Conservation (phyloP, 306 rosid species). For the Sechiopsis laciniata region DNA sequence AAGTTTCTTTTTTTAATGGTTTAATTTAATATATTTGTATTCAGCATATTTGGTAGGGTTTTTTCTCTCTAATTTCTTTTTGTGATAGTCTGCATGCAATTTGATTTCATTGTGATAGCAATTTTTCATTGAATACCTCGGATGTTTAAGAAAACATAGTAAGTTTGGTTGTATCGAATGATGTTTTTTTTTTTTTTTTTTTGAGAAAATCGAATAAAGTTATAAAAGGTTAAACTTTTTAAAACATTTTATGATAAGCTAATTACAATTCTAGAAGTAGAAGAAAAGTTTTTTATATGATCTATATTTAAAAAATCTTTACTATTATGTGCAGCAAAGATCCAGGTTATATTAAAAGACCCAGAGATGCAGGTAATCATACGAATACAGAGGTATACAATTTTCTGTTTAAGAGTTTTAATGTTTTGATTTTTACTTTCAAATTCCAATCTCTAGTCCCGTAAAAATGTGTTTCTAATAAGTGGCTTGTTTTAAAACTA, state of each 20-base stretch:
- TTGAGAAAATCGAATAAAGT: background rate
- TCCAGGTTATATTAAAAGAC: constrained; percentile 81
- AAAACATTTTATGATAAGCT: background rate
- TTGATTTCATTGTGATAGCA: no score
- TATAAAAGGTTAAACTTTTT: background rate
- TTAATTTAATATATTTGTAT: background rate
- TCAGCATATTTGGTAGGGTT: background rate
- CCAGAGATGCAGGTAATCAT: constrained; percentile 47
- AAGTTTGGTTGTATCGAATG: background rate
- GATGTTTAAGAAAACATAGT: background rate
- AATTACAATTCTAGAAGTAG: no score
- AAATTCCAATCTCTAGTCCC: background rate
- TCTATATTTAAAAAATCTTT: constrained; percentile 7
- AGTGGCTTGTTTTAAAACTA: background rate
- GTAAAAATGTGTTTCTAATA: background rate
- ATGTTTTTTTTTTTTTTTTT: no score
- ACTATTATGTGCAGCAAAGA: constrained; percentile 56
- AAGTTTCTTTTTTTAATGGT: background rate
- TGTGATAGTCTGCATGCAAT: background rate
- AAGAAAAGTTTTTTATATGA: background rate
- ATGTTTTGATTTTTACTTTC: constrained; percentile 12
- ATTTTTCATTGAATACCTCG: background rate
- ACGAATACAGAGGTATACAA: constrained; percentile 50
- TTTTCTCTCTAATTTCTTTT: background rate
- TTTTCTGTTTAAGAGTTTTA: constrained; percentile 13